phyloP scores from a whole-genome alignment of 1,139 yeast genomes.

The Magnusiomyces suaveolens region DNA sequence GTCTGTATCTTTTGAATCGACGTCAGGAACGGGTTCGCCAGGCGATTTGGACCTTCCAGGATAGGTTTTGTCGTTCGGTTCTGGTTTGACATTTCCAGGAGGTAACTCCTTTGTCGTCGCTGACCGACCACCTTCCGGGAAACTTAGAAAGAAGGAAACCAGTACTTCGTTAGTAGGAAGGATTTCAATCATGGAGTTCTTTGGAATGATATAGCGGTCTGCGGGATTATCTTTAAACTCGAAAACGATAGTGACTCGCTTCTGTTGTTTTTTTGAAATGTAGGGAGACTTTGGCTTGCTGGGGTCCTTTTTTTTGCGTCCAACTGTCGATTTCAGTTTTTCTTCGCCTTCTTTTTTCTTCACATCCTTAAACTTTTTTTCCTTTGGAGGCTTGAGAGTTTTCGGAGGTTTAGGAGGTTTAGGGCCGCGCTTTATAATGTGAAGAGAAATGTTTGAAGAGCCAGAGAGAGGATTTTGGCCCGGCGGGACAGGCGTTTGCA shows the following conservation, averaged over 20 bases:
- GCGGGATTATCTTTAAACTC: slow-evolving; percentile 77
- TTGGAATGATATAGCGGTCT: slow-evolving; percentile 66
- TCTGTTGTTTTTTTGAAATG: slow-evolving; percentile 30
- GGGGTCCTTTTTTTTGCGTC: slow-evolving; percentile 13
- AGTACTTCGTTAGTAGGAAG: slow-evolving; percentile 43
- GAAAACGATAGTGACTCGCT: slow-evolving; percentile 66
- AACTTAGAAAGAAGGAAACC: slow-evolving; percentile 53
- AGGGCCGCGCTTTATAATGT: not conserved
- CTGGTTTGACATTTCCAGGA: slow-evolving; percentile 10
- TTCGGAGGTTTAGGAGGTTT: slow-evolving; percentile 19
- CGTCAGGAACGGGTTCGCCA: no score
- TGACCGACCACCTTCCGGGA: slow-evolving; percentile 17
- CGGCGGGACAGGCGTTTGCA: not conserved
- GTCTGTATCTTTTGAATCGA: no score
- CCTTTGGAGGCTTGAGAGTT: slow-evolving; percentile 19
- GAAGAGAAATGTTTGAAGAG: not conserved
- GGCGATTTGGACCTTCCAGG: no score
- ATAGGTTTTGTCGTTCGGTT: slow-evolving; percentile 18
- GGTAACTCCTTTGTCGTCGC: slow-evolving; percentile 6
- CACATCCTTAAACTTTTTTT: slow-evolving; percentile 11
- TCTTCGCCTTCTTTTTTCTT: slow-evolving; percentile 11
- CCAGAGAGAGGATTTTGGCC: not conserved
- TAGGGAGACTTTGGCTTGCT: slow-evolving; percentile 19
- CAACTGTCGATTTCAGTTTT: slow-evolving; percentile 8
- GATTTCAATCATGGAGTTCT: slow-evolving; percentile 64